phyloP scores from a whole-genome alignment of 257 asterid genomes.

The Leonotis leonurus region DNA sequence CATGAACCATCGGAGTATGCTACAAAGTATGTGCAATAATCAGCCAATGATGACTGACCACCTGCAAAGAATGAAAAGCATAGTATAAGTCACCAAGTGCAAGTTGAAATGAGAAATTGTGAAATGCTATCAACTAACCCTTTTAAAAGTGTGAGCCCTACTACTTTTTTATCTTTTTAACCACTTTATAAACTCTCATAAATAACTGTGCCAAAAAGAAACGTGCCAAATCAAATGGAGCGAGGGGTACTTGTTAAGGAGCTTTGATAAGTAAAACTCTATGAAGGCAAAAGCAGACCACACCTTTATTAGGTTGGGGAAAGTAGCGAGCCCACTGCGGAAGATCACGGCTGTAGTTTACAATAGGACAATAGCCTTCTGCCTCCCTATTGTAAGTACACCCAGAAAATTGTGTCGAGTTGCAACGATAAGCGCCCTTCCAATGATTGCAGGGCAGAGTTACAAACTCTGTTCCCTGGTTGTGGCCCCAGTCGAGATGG shows the following conservation, averaged over 20 bases:
- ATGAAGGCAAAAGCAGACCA: slow-evolving; percentile 4
- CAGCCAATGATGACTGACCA: slow-evolving; percentile 98
- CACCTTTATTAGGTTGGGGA: slow-evolving; percentile 85
- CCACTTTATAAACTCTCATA: too few relatives aligned
- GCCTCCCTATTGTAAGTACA: slow-evolving; percentile 95
- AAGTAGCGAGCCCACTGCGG: slow-evolving; percentile 96
- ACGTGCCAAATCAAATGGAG: too few relatives aligned
- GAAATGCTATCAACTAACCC: too few relatives aligned
- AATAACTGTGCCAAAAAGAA: too few relatives aligned
- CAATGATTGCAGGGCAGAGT: slow-evolving; percentile 79
- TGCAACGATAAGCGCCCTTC: slow-evolving; percentile 93
- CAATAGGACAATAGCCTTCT: slow-evolving; percentile 92
- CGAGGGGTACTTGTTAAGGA: not conserved
- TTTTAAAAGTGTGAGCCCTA: too few relatives aligned
- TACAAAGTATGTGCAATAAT: slow-evolving; percentile 94
- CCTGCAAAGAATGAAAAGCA: slow-evolving; percentile 42
- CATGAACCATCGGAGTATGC: slow-evolving; percentile 99
- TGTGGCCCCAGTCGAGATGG: slow-evolving; percentile 89
- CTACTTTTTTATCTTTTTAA: too few relatives aligned
- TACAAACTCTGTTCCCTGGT: slow-evolving; percentile 85
- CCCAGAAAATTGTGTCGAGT: slow-evolving; percentile 85
- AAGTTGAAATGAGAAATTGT: not conserved
- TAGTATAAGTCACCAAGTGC: slow-evolving; percentile 6
- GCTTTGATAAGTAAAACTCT: not conserved
- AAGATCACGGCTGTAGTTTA: slow-evolving; percentile 85